Evolutionary conservation across 441 rosid species (phyloP), one percentile per base, ranked within the genome.

Genomic region (Biscutella laevigata): DNA sequence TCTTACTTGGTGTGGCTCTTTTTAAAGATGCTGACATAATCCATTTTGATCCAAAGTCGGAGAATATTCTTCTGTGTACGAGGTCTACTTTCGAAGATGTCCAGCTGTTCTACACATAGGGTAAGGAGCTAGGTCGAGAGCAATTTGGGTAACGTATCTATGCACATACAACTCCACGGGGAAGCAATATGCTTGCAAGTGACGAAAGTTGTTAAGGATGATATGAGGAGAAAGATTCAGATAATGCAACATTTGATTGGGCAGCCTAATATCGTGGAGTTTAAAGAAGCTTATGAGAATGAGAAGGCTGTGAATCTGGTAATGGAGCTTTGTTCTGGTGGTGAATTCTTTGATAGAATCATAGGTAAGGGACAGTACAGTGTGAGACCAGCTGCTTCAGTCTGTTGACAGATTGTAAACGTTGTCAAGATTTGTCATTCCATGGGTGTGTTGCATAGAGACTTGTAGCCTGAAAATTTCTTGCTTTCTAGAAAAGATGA

Each of bases 11-110:
- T 17, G 62, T 94, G 74, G 91, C 88, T 73, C 76, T 90, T 53
- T 62, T 94, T 66, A 94, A 90, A 78, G 97, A 85, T 77, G 99
- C 92, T 65, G 89, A 92, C 63, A 82, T 94, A 61, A 94, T 94
- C 61, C 98, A 94, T 59, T 94, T 98, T 70, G 99, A 94, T 82
- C 71, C 90, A 77, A 94, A 94, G 78, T 98, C 99, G 22, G 98
- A 94, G 67, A 94, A 94, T 60, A 87, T 94, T 77, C 98, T 94
- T 71, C 72, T 94, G 28, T 87, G 95, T 72, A 65, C 96, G 50
- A 87, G 99, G 98, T 89, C 67, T 74, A 24, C 55, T 62, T 48
- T 69, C 57, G 90, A 78, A 24, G 90, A 85, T 17, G 69, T 85
- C 45, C 80, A 51, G 53, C 47, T 41, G 9, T 67, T 67, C 54